Conservation (phyloP, 163 green algal species). For the Volvox carteri region DNA sequence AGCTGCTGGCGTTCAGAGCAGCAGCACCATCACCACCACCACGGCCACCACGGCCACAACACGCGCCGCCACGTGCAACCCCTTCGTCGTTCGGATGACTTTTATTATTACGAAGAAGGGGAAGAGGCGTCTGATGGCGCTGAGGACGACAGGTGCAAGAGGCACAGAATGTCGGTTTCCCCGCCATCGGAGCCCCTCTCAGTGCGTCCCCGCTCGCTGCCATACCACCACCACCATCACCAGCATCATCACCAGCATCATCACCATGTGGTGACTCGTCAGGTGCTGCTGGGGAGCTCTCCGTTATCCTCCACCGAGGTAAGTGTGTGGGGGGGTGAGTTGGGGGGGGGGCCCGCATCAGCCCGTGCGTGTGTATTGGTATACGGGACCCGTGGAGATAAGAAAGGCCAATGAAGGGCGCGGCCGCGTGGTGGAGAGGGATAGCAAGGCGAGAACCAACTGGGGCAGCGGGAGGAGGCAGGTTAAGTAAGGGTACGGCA, state of each 20-base stretch:
- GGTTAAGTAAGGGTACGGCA: no score
- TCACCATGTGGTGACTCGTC: neutral
- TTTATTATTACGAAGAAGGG: slow-evolving; percentile 16
- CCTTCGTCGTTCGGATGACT: slow-evolving; percentile 26
- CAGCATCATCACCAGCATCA: neutral
- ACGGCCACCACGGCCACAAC: slow-evolving; percentile 33
- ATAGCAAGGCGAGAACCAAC: no score
- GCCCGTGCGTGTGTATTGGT: no score
- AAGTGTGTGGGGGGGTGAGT: no score
- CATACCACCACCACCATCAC: no score
- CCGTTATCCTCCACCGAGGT: slow-evolving; percentile 1
- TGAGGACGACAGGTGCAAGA: neutral
- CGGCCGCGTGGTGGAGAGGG: no score
- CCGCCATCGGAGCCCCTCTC: no score
- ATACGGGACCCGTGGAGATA: no score
- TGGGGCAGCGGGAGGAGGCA: no score
- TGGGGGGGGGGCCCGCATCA: no score
- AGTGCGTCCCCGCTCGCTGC: no score
- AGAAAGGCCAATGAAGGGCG: no score
- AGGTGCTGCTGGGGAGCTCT: neutral
- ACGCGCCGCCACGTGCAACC: slow-evolving; percentile 21
- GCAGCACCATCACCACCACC: neutral
- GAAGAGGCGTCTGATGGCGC: neutral
- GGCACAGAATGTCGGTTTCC: neutral
- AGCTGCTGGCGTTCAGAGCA: neutral